Evolutionary conservation across 495 filamentous ascomycete genomes (phyloP), one percentile per base, ranked within the genome.

Genomic region (Barbatosphaeria neglecta): DNA sequence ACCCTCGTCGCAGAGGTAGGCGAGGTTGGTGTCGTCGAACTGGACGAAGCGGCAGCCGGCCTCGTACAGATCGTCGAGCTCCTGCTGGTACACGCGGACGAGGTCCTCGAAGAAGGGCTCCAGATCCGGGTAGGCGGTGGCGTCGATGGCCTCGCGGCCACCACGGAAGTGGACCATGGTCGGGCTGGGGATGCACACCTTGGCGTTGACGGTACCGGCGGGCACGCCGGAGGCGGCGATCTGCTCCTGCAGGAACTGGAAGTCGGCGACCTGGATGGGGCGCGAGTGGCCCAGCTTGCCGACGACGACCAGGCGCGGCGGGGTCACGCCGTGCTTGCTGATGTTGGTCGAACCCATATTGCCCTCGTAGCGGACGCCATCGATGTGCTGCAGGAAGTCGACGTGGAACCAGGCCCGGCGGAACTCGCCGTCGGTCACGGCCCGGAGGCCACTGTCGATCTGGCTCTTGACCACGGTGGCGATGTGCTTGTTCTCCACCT

Each of bases 391-490:
- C 27, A 72, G 53, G 54, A 72, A 72, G 50, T 72, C 69, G 35
- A 72, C 68, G 52, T 72, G 69, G 56, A 72, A 72, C 57, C 57
- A 72, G 25, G 50, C 53, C 43, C 80, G 67, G 51, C 80, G 72
- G 59, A 83, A 86, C 61, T 88, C 84, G 55, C 84, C 83, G 65
- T 87, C 82, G 13, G 81, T 80, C 41, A 84, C 67, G 37, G 72
- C 70, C 43, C 68, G 70, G 57, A 83, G 78, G 43, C 84, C 83
- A 20, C 76, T 70, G 49, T 76, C 65, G 50, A 77, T 60, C 62
- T 86, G 81, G 25, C 66, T 66, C 47, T 74, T 58, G 23, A 81
- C 78, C 20, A 82, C 74, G 3, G 72, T 65, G 43, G 77, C 71
- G 51, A 88, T 77, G 54, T 83, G 75, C 57, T 76, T 70, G 61